Base-by-base conservation (phyloP, 768 basidiomycete genomes). In the Sporobolomyces roseus region DNA sequence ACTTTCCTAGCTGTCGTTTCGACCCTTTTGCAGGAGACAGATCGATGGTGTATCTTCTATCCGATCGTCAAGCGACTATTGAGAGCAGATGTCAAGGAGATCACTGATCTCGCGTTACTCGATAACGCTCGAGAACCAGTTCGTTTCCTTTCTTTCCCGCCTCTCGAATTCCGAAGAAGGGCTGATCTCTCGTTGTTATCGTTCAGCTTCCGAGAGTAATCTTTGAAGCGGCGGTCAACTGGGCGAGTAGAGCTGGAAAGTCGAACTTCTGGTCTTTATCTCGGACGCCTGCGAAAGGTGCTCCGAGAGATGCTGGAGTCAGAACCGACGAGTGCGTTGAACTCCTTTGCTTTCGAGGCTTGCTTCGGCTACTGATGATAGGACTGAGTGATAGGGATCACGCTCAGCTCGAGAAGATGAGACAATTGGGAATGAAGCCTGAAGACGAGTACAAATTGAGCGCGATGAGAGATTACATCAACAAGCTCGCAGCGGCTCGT, bases 21-120 rank as follows among this genome's bases (percentile, higher is more conserved):
- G 3, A 86, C 87, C 49, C 87, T 89, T 70, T 83, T 99, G 9
- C 89, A 88, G 0, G 79, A 82, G 3, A 92, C 91, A 61, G 96
- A 99, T 76, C 87, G 91, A 27, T 98, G 96, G 94, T 97, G 93
- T 75, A 94, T 98, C 48, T 78, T 99, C 13, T 98, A 98, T 74
- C 94, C 96, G 0, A 90, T 89, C 0, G 79, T 98, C 48, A 84
- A 90, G 52, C 88, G 92, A 74, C 86, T 93, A 66, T 81, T 98
- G 45, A 88, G 87, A 65, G 90, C 87, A 3, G 96, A 98, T 73
- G 81, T 97, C 27, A 83, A 82, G 3, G 82, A 83, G 10, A 84
- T 97, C 53, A 85, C 89, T 55, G 90, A 90, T 66, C 82, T 83
- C 58, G 86, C 84, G 51, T 75, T 99, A n/a, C 78, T 98, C 33